Conservation (phyloP, 352 stramenopile genomes). For the Phytopythium vexans region DNA sequence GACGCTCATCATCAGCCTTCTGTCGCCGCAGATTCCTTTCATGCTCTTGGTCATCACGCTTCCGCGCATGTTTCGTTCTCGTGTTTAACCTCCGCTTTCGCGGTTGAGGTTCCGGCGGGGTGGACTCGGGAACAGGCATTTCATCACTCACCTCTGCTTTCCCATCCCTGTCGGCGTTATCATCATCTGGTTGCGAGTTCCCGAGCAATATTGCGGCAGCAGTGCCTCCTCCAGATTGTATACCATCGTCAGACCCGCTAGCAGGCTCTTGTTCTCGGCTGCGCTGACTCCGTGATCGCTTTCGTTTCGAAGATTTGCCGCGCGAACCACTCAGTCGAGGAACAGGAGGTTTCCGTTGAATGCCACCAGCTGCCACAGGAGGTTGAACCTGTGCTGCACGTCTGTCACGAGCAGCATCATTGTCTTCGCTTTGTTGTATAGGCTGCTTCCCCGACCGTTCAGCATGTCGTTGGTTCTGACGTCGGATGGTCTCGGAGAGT, state of each 20-base stretch:
- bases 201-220: too few relatives aligned
- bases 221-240: too few relatives aligned
- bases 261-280: too few relatives aligned
- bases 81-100: too few relatives aligned
- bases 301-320: background rate
- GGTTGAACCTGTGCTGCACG: background rate
- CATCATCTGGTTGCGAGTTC: too few relatives aligned
- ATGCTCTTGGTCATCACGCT: background rate
- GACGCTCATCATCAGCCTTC: conserved; percentile 35
- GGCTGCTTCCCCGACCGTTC: conserved; percentile 11
- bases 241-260: too few relatives aligned
- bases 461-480: conserved; percentile 21
- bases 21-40: conserved; percentile 4
- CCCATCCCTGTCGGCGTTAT: too few relatives aligned
- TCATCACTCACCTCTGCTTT: too few relatives aligned
- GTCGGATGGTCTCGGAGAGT: conserved; percentile 53
- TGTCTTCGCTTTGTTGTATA: background rate
- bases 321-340: conserved; percentile 38
- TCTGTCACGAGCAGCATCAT: background rate
- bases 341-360: conserved; percentile 47
- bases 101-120: too few relatives aligned
- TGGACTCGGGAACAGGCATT: too few relatives aligned
- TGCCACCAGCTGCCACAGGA: too few relatives aligned
- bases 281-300: background rate
- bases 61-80: too few relatives aligned